These are phyloP conservation scores for Neopestalotiopsis rosae DNA, from an alignment of 2,329 filamentous ascomycete genomes.

Conservation along the genomic window DNA sequence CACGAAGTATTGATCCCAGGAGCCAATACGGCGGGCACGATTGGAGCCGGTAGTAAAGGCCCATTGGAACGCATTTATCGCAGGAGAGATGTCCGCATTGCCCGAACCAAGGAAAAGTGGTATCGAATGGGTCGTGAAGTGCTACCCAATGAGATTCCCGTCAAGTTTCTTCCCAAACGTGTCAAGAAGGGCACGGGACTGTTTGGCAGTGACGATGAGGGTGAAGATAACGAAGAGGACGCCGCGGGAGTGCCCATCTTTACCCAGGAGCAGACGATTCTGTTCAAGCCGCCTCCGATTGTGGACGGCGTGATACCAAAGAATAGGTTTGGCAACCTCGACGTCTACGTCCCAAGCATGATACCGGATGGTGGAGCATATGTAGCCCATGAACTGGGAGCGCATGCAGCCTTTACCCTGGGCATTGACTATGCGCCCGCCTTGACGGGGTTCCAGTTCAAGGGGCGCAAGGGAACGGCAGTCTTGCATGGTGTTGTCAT, in stretches of 20 bases:
- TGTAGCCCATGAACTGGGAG: slow-evolving; percentile 64
- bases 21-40: slow-evolving; percentile 74
- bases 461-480: slow-evolving; percentile 83
- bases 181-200: slow-evolving; percentile 40
- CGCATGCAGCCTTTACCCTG: slow-evolving; percentile 74
- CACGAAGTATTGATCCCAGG: slow-evolving; percentile 83
- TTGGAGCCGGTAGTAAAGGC: slow-evolving; percentile 69
- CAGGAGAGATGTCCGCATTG: slow-evolving; percentile 77
- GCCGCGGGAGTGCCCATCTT: slow-evolving; percentile 63
- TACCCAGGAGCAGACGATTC: slow-evolving; percentile 68
- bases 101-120: slow-evolving; percentile 86
- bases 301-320: slow-evolving; percentile 78
- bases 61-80: slow-evolving; percentile 81
- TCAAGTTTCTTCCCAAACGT: slow-evolving; percentile 71
- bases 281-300: slow-evolving; percentile 79
- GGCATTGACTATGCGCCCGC: slow-evolving; percentile 88
- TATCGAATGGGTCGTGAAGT: slow-evolving; percentile 85
- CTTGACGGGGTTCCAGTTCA: slow-evolving; percentile 88
- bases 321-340: slow-evolving; percentile 93
- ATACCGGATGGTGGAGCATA: slow-evolving; percentile 82
- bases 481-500: slow-evolving; percentile 81
- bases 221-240: slow-evolving; percentile 44
- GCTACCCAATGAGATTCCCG: slow-evolving; percentile 77
- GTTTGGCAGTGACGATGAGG: slow-evolving; percentile 44
- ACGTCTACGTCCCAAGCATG: slow-evolving; percentile 92